Conservation (phyloP, 306 rosid genomes). For the Benincasa hispida region DNA sequence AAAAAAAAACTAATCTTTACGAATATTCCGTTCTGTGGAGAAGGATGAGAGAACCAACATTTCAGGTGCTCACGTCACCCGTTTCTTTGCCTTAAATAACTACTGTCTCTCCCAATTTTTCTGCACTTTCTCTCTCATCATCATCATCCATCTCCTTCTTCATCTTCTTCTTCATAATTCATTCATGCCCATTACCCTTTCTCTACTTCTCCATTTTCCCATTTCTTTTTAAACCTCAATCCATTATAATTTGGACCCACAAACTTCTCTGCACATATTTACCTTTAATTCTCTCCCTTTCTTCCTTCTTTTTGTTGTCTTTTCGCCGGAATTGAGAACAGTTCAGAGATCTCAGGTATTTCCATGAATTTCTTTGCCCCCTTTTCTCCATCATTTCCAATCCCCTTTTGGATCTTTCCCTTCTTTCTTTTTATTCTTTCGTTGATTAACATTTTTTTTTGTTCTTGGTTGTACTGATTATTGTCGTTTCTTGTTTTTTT, state of each 20-base stretch:
- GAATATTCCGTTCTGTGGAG: background rate
- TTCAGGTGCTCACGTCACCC: background rate
- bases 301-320: background rate
- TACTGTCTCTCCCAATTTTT: background rate
- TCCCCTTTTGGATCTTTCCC: background rate
- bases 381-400: background rate
- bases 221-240: background rate
- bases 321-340: background rate
- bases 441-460: background rate
- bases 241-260: background rate
- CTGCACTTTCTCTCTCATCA: background rate
- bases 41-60: background rate
- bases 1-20: background rate
- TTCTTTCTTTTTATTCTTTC: background rate
- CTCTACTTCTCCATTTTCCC: background rate
- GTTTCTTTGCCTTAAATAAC: background rate
- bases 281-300: background rate
- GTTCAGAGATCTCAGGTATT: slow-evolving; percentile 2
- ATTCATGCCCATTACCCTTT: background rate
- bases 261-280: background rate
- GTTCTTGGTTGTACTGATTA: background rate
- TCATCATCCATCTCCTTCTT: background rate
- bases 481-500: background rate
- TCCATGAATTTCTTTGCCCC: background rate
- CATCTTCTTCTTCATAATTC: background rate